Evolutionary conservation across 2,329 filamentous ascomycete genomes (phyloP).

Genomic region (Aspergillus ibericus): DNA sequence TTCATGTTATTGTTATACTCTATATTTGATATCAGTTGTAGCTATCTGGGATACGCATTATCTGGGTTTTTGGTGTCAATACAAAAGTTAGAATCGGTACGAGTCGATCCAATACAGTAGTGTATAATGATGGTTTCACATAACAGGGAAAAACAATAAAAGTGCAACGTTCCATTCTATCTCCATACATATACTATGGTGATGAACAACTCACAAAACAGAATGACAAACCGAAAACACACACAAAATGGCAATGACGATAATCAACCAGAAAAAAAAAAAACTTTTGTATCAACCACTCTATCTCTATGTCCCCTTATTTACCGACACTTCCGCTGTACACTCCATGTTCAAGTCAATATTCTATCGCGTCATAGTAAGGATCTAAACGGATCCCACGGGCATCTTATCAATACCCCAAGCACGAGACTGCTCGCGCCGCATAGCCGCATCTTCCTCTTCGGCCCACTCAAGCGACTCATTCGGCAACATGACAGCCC

Average conservation of each 20-base stretch:
- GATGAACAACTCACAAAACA: background rate
- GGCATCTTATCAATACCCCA: slow-evolving; percentile 27
- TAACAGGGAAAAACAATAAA: background rate
- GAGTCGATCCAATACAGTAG: background rate
- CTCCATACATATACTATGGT: background rate
- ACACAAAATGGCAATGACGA: background rate
- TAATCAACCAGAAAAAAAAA: background rate
- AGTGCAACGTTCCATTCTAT: background rate
- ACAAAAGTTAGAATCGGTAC: slow-evolving; percentile 11
- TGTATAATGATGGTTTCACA: background rate
- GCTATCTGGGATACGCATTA: slow-evolving; percentile 4
- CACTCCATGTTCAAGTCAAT: no score
- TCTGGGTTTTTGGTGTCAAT: slow-evolving; percentile 14
- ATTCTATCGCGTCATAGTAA: background rate
- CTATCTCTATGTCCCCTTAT: background rate
- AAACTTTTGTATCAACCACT: background rate
- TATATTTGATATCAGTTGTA: slow-evolving; percentile 10
- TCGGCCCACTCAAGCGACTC: slow-evolving; percentile 44
- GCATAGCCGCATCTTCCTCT: slow-evolving; percentile 42
- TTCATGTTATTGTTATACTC: background rate
- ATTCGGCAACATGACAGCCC: slow-evolving; percentile 47
- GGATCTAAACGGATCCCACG: slow-evolving; percentile 24
- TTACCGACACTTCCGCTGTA: background rate
- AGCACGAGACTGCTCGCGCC: slow-evolving; percentile 28
- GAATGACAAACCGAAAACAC: background rate